phyloP scores from a whole-genome alignment of 108 stramenopile genomes.

The Fistulifera solaris region DNA sequence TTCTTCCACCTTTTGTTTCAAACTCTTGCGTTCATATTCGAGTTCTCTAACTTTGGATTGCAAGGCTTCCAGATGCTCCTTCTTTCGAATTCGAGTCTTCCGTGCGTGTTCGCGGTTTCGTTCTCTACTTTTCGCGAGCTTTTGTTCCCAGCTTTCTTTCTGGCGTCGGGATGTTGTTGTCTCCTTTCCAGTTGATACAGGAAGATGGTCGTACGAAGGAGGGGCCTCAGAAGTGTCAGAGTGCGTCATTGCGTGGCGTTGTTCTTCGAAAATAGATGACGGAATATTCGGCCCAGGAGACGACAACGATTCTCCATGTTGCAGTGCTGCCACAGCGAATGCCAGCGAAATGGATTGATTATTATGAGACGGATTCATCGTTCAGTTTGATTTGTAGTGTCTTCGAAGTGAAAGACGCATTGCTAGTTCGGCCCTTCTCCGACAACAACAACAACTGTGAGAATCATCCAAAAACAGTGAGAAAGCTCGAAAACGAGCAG shows the following conservation, averaged over 20 bases:
- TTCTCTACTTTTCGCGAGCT: constrained; percentile 43
- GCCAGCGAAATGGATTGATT: not conserved
- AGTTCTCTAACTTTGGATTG: constrained; percentile 58
- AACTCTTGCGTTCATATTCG: constrained; percentile 47
- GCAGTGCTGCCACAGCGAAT: constrained; percentile 4
- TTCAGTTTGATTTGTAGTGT: constrained; percentile 23
- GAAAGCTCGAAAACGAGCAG: too few species aligned
- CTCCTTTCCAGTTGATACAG: too few species aligned
- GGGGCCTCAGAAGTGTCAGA: too few species aligned
- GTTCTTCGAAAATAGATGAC: too few species aligned
- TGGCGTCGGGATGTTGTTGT: too few species aligned
- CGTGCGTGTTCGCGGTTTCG: constrained; percentile 91
- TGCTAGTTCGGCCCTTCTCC: too few species aligned
- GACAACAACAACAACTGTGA: too few species aligned
- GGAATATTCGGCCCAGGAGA: too few species aligned
- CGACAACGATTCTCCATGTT: not conserved
- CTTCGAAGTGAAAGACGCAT: too few species aligned
- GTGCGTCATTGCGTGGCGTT: too few species aligned
- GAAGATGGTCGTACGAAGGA: too few species aligned
- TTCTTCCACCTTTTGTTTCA: constrained; percentile 73
- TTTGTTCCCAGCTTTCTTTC: constrained; percentile 9
- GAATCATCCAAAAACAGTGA: too few species aligned
- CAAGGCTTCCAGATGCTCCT: constrained; percentile 76
- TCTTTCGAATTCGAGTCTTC: constrained; percentile 80
- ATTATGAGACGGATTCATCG: constrained; percentile 4